Evolutionary conservation across 2,329 filamentous ascomycete species (phyloP), one percentile per base, ranked within the genome.

Genomic region (Colletotrichum chrysophilum): DNA sequence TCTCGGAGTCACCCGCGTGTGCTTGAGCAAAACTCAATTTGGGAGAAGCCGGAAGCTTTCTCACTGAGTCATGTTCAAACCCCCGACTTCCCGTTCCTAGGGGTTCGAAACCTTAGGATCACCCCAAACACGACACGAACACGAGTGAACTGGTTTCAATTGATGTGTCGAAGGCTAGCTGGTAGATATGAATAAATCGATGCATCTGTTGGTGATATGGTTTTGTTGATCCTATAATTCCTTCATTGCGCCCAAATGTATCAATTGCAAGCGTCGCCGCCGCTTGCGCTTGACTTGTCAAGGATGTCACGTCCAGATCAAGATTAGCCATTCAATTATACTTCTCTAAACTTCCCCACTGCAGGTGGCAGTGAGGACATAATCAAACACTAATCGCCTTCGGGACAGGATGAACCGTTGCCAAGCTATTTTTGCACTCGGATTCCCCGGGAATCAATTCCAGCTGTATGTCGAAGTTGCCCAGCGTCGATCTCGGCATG

Each of bases 371-470:
- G 48, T 60, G 61, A 56, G n/a, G 13, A 21, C 18, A 34, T 8
- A 16, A 66, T 24, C 7, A 18, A 52, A 38, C 21, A 8, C n/a
- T 8, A 36, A 30, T 62, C 32, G 30, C 38, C n/a, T 71, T 61
- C 16, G 13, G 16, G n/a, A 61, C 66, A 52, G 21, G 71, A 74
- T 48, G 67, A 71, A 61, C 67, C 16, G 18, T 10, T 55, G 30
- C n/a, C n/a, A 36, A 71, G 61, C 43, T 68, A 72, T 64, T 72
- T 58, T 72, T 64, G 30, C 21, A 38, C 4, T 48, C 73, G 73
- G 73, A 18, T 67, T 64, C 32, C 38, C 62, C 73, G 69, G 62
- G 10, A 56, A 58, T 36, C 24, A 55, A 28, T 9, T n/a, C 52
- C 58, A 56, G 30, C 24, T 28, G n/a, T 32, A 5, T 58, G 34